These are phyloP conservation scores for Cyclospora cayetanensis DNA, from an alignment of 169 alveolate genomes.

Conservation along the genomic window DNA sequence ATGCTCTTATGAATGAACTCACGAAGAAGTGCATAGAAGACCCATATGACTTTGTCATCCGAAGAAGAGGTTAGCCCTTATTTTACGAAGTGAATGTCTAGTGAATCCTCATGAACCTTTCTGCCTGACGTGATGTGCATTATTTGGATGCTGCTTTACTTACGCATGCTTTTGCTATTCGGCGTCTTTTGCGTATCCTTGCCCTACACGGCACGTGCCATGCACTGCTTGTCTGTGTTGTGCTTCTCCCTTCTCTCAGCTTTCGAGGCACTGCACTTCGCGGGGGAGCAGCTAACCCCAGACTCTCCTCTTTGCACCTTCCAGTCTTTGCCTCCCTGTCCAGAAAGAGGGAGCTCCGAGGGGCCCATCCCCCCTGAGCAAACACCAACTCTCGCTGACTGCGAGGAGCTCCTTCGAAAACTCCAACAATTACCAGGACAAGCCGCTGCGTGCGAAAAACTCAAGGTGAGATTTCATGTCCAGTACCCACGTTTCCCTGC, in stretches of 20 bases:
- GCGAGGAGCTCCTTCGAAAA: neutral
- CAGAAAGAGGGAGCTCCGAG: neutral
- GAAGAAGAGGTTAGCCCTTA: slow-evolving; percentile 6
- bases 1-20: neutral
- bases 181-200: too few relatives aligned
- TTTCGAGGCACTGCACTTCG: neutral
- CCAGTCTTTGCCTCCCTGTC: neutral
- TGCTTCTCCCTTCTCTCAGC: slow-evolving; percentile 1
- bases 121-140: too few relatives aligned
- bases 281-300: neutral
- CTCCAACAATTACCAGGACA: neutral
- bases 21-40: neutral
- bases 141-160: too few relatives aligned
- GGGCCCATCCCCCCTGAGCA: neutral
- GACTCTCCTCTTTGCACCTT: neutral
- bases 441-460: neutral
- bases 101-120: too few relatives aligned
- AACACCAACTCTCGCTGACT: neutral
- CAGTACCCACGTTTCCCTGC: too few relatives aligned
- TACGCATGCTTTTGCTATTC: too few relatives aligned
- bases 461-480: neutral
- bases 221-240: too few relatives aligned
- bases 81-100: too few relatives aligned
- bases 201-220: too few relatives aligned
- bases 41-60: slow-evolving; percentile 12